Conservation (phyloP, 1,284 basidiomycete species). For the Microstroma glucosiphilum region DNA sequence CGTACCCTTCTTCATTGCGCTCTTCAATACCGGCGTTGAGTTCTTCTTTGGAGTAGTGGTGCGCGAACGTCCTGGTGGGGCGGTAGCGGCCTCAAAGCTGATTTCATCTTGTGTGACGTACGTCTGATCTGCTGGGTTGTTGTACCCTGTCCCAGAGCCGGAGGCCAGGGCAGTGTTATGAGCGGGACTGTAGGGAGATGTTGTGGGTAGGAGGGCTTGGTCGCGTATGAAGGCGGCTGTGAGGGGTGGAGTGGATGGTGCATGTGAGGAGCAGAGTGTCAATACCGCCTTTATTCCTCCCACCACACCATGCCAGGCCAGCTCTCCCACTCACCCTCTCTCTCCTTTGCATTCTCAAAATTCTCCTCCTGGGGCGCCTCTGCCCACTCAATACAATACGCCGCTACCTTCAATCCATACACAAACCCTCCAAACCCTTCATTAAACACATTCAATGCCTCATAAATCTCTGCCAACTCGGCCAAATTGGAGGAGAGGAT, state of each 20-base stretch:
- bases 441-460: constrained; percentile 76
- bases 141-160: no score
- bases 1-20: constrained; percentile 12
- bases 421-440: constrained; percentile 87
- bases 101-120: constrained; percentile 42
- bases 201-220: no score
- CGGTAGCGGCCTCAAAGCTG: constrained; percentile 6
- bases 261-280: no score
- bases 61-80: constrained; percentile 16
- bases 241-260: no score
- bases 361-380: constrained; percentile 57
- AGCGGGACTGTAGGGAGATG: no score
- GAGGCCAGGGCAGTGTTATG: no score
- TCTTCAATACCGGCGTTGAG: constrained; percentile 7
- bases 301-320: no score
- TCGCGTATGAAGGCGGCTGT: no score
- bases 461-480: constrained; percentile 65
- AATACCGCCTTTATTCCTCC: no score
- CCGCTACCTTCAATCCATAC: constrained; percentile 89
- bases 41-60: constrained; percentile 10
- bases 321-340: background rate
- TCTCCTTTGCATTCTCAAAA: constrained; percentile 33
- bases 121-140: constrained; percentile 29
- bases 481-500: constrained; percentile 70
- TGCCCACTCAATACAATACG: constrained; percentile 82